phyloP scores from a whole-genome alignment of 2,329 filamentous ascomycete species.

The Cytospora leucostoma region DNA sequence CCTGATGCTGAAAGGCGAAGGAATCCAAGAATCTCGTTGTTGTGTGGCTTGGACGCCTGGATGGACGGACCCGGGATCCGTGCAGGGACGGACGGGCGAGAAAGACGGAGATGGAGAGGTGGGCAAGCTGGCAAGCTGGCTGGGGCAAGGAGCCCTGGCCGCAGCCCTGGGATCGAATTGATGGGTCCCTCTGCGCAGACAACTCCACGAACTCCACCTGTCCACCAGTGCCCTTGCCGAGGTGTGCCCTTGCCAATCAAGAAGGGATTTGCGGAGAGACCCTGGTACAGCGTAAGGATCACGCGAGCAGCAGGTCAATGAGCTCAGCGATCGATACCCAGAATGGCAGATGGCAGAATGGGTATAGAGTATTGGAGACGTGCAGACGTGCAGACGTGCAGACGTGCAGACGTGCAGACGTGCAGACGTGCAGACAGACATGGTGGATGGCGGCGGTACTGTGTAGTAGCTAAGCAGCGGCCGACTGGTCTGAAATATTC shows the following conservation, averaged over 20 bases:
- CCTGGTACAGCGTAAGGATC: conserved; percentile 14
- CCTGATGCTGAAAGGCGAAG: conserved; percentile 4
- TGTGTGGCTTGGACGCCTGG: conserved; percentile 8
- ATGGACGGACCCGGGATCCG: not conserved
- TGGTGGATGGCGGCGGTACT: too few relatives aligned
- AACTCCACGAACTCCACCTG: conserved; percentile 17
- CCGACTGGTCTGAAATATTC: too few relatives aligned
- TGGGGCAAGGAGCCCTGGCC: too few relatives aligned
- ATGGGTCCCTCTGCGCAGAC: conserved; percentile 11
- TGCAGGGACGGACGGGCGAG: not conserved
- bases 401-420: too few relatives aligned
- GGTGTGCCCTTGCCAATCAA: conserved; percentile 21
- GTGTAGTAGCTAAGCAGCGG: too few relatives aligned
- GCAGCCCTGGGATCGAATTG: not conserved
- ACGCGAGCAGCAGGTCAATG: conserved; percentile 8
- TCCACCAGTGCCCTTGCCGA: conserved; percentile 14
- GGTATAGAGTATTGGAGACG: too few relatives aligned
- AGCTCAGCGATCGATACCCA: not conserved
- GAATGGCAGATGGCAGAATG: not conserved
- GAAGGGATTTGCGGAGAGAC: conserved; percentile 13
- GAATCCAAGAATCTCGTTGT: conserved; percentile 1
- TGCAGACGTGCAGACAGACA: too few relatives aligned
- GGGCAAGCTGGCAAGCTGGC: too few relatives aligned
- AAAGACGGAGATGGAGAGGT: not conserved
- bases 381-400: too few relatives aligned